Conservation (phyloP, 768 basidiomycete genomes). For the Leucosporidium scottii region DNA sequence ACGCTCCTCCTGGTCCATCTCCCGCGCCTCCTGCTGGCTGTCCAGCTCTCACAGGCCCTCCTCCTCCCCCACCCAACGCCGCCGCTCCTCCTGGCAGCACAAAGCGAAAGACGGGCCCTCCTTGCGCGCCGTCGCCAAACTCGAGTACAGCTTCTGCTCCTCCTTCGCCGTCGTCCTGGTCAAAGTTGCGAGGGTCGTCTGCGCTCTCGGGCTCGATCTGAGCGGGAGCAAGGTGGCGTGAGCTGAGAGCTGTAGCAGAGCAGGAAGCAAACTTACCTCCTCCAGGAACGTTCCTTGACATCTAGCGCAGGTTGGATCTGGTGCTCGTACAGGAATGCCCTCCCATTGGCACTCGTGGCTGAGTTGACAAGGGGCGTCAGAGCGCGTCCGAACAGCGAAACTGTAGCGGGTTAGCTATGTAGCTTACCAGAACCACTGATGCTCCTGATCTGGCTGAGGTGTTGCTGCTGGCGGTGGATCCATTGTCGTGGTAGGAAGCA, state of each 20-base stretch:
- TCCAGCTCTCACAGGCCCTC: not conserved
- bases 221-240: not conserved
- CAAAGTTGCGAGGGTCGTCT: conserved; percentile 30
- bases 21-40: not conserved
- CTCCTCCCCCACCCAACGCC: not conserved
- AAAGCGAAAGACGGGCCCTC: not conserved
- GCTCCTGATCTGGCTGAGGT: too few species aligned
- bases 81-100: too few species aligned
- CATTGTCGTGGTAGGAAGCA: too few species aligned
- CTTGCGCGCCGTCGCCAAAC: not conserved
- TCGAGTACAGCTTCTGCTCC: too few species aligned
- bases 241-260: not conserved
- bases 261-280: not conserved
- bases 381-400: too few species aligned
- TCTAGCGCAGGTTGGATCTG: not conserved
- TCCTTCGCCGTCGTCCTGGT: conserved; percentile 8
- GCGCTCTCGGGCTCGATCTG: conserved; percentile 5
- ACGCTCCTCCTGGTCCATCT: not conserved
- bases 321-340: not conserved
- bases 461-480: too few species aligned
- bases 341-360: conserved; percentile 20
- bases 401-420: too few species aligned
- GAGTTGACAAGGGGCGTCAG: too few species aligned
- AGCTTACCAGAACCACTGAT: too few species aligned
- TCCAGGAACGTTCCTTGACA: conserved; percentile 3